A percentile compares a stretch with the other conserved stretches of the same genome.
These are phyloP conservation scores for Garcia nutans DNA, from an alignment of 345 rosid genomes.

Conservation along the genomic window DNA sequence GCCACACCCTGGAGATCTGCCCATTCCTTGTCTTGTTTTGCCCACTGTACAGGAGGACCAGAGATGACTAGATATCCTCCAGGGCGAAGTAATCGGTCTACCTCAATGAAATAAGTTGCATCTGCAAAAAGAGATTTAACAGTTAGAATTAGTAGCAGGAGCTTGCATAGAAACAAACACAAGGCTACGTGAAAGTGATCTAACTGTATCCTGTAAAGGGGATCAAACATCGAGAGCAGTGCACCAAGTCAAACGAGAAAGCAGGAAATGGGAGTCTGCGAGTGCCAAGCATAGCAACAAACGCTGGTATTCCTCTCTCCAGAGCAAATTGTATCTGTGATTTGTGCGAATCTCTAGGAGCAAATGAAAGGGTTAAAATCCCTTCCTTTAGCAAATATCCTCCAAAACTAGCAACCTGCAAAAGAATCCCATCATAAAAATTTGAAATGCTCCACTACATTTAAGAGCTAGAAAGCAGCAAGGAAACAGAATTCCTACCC, in stretches of 20 bases:
- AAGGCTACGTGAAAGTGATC: constrained; percentile 29
- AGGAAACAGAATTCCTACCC: constrained; percentile 50
- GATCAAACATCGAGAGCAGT: constrained; percentile 92
- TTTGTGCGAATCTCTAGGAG: constrained; percentile 97
- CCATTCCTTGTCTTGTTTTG: constrained; percentile 98
- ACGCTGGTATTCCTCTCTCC: constrained; percentile 95
- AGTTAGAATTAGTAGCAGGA: constrained; percentile 22
- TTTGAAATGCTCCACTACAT: background rate
- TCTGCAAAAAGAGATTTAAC: constrained; percentile 50
- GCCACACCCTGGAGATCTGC: constrained; percentile 97
- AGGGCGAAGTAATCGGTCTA: constrained; percentile 83
- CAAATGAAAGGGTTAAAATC: constrained; percentile 76
- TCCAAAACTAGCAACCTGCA: constrained; percentile 97
- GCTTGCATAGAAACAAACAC: constrained; percentile 6
- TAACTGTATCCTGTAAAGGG: constrained; percentile 96
- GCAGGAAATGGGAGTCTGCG: constrained; percentile 96
- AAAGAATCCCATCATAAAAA: constrained; percentile 11
- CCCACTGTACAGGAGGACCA: constrained; percentile 99
- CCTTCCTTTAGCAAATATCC: constrained; percentile 75
- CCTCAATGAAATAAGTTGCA: constrained; percentile 92
- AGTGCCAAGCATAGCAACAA: constrained; percentile 99
- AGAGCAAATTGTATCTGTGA: constrained; percentile 94
- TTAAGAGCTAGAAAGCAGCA: background rate
- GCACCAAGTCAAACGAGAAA: constrained; percentile 77
- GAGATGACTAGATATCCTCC: constrained; percentile 95